Conservation (phyloP, 352 stramenopile species). For the Peronospora destructor region DNA sequence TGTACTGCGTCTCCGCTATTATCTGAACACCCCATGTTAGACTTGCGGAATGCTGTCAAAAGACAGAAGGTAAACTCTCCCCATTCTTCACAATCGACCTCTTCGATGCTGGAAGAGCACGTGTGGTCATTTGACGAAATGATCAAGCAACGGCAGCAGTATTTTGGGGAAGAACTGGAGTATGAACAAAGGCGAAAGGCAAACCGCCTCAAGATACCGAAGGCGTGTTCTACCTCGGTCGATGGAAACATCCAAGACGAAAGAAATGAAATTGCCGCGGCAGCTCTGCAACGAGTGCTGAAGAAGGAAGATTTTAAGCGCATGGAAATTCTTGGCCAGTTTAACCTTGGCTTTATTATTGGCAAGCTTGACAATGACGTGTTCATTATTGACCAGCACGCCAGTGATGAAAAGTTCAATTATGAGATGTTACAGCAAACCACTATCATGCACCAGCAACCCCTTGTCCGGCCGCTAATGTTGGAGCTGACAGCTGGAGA, state of each 20-base stretch:
- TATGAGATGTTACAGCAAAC: conserved; percentile 68
- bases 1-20: conserved; percentile 3
- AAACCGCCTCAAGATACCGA: conserved; percentile 30
- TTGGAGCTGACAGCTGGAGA: conserved; percentile 90
- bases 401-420: conserved; percentile 92
- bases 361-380: conserved; percentile 85
- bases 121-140: conserved; percentile 43
- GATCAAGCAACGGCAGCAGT: conserved; percentile 30
- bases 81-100: conserved; percentile 3
- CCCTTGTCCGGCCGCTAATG: conserved; percentile 86
- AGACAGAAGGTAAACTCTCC: conserved; percentile 21
- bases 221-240: conserved; percentile 30
- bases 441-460: conserved; percentile 93
- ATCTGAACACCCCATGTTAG: conserved; percentile 15
- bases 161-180: conserved; percentile 39
- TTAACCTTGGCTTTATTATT: conserved; percentile 98
- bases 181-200: conserved; percentile 27
- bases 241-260: conserved; percentile 7
- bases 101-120: conserved; percentile 14
- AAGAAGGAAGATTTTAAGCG: conserved; percentile 88
- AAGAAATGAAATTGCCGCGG: conserved; percentile 43
- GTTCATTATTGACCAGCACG: conserved; percentile 99
- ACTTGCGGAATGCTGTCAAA: conserved; percentile 19
- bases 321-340: conserved; percentile 94
- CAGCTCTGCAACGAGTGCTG: conserved; percentile 64